Base-by-base conservation (phyloP, 1,284 basidiomycete species). In the Ceratorhiza oryzae-sativae region DNA sequence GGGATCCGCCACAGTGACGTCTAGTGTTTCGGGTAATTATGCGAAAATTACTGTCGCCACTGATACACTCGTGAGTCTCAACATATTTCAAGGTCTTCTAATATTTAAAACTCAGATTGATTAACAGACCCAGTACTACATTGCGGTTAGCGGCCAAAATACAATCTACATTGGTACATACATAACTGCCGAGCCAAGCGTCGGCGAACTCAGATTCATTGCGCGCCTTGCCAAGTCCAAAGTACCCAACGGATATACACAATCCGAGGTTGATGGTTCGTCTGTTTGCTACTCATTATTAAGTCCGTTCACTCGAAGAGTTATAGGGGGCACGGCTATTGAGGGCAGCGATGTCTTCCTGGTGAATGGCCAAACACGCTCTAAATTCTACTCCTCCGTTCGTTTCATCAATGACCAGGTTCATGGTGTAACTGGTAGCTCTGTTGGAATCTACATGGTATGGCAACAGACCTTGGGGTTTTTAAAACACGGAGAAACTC, bases 121-220 rank as follows among this genome's bases (percentile, higher is more conserved):
- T 48, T 4, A 23, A 6, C 30, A 71, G 49, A 74, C 71, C 13
- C 73, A 74, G 23, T 74, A 74, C 63, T 65, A 72, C 48, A 58
- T 74, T 42, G 73, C 71, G 12, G 63, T 68, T 23, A 68, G 63
- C n/a, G 63, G 63, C 12, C 63, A 68, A 41, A 68, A 39, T 20
- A 60, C 70, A 4, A 63, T 73, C 15, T 72, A 73, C 36, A 51
- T 73, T 25, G 73, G 59, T 9, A 73, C 73, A n/a, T 72, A 73
- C 36, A 67, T 46, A 2, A 73, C 63, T 23, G 68, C 62, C 4
- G 84, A 85, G 72, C 83, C 84, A 1, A 73, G 74, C 42, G 82
- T 86, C 30, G 84, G 84, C 41, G 84, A 85, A 74, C 79, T 85
- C 53, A 82, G 84, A 39, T 82, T 84, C 76, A 84, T 85, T 74